A percentile compares a stretch with the other conserved stretches of the same genome.
Evolutionary conservation across 805 yeast genomes (phyloP).

Genomic region (Lipomyces spencermartinsiae): DNA sequence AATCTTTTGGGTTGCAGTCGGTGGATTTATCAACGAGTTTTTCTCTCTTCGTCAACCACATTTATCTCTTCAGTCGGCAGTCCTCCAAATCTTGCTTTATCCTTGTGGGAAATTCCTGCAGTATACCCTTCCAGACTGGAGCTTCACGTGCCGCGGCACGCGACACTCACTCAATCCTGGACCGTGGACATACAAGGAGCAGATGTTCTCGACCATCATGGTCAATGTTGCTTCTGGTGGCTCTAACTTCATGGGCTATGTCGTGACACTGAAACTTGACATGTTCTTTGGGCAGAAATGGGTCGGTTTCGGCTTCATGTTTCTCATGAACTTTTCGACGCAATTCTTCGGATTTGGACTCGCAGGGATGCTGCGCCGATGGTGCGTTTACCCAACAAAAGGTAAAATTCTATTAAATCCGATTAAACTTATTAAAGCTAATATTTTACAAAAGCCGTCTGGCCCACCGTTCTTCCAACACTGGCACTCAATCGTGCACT

Average conservation of each 20-base stretch:
- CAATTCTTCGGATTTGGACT: slow-evolving; percentile 71
- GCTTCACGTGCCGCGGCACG: slow-evolving; percentile 42
- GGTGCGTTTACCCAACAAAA: slow-evolving; percentile 50
- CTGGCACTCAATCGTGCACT: too few species aligned
- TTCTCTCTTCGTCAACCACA: slow-evolving; percentile 65
- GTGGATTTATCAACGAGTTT: slow-evolving; percentile 64
- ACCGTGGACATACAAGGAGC: slow-evolving; percentile 65
- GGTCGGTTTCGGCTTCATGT: slow-evolving; percentile 58
- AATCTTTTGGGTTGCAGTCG: slow-evolving; percentile 59
- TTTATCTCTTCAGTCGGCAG: slow-evolving; percentile 61
- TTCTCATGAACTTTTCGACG: too few species aligned
- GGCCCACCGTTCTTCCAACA: too few species aligned
- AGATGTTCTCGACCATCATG: slow-evolving; percentile 60
- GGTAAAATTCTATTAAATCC: slow-evolving; percentile 59
- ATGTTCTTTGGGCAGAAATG: slow-evolving; percentile 38
- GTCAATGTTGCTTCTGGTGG: slow-evolving; percentile 18
- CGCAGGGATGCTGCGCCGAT: slow-evolving; percentile 67
- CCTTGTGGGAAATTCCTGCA: slow-evolving; percentile 57
- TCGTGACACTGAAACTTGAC: slow-evolving; percentile 36
- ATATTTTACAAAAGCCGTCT: slow-evolving; percentile 52
- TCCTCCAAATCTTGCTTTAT: slow-evolving; percentile 68
- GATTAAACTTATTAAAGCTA: slow-evolving; percentile 56
- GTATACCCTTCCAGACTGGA: slow-evolving; percentile 22
- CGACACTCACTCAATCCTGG: slow-evolving; percentile 60
- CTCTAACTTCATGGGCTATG: slow-evolving; percentile 54